Base-by-base conservation (phyloP, 2,329 filamentous ascomycete genomes). In the Fusarium sp. region DNA sequence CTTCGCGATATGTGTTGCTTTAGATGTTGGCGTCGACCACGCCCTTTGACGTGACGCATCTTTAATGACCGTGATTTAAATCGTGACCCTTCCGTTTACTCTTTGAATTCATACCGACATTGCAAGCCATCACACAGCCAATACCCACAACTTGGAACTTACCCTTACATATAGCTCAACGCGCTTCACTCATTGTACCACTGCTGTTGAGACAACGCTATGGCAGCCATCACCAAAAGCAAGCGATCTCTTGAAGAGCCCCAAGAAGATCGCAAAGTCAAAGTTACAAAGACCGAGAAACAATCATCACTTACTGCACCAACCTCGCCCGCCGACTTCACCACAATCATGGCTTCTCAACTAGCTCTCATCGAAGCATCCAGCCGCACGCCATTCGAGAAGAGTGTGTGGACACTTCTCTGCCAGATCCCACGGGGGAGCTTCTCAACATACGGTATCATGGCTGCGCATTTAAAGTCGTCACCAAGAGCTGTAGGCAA, bases 401-500 rank as follows among this genome's bases (percentile, higher is more conserved):
- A 90, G 81, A 83, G 83, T 67, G 89, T 97, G 70, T 96, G 94
- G 84, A 84, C 87, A 5, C 87, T 92, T 9, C 89, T 97, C 7
- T 91, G 92, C 79, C 93, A 94, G 79, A 93, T 97, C 68, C 95
- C 95, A 2, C 82, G 84, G 22, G 94, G 94, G 38, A 86, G 86
- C 61, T 92, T 95, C 78, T 94, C 93, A 1, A 96, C 94, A 0
- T 97, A 98, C 83, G 92, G 89, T 7, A 86, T 92, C 4, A 85
- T 97, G 60, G 90, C 94, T 0, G 86, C 86, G 14, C 88, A 92
- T 66, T 87, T 96, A 22, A 81, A 85, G 17, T 94, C 93, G 28
- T 94, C 92, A 7, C 92, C 94, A 4, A 87, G 94, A 47, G 94
- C 94, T 1, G 90, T 96, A 10, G 94, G 94, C 22, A 94, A 93